Conservation (phyloP, 2,329 filamentous ascomycete species). For the Chalaropsis thielavioides region DNA sequence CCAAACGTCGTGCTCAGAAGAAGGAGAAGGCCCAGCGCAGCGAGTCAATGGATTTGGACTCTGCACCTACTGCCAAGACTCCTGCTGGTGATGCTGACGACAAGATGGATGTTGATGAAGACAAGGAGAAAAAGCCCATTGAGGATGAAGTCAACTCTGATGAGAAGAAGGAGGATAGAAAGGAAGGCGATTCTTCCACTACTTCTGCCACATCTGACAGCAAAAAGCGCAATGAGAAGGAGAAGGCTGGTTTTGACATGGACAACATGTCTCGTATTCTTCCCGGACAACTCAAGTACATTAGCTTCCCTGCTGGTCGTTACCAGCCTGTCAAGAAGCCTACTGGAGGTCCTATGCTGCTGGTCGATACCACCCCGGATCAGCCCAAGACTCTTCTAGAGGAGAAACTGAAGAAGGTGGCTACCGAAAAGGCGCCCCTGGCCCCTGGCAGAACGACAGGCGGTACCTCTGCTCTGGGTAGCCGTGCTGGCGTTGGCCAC, state of each 20-base stretch:
- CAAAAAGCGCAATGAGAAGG: conserved; percentile 88
- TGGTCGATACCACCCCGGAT: conserved; percentile 67
- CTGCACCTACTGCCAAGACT: conserved; percentile 49
- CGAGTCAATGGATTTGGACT: conserved; percentile 90
- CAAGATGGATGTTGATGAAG: conserved; percentile 78
- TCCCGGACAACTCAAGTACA: conserved; percentile 84
- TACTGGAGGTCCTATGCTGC: conserved; percentile 84
- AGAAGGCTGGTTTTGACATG: conserved; percentile 91
- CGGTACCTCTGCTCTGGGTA: conserved; percentile 25
- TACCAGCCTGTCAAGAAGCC: conserved; percentile 89
- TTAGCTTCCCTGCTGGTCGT: conserved; percentile 77
- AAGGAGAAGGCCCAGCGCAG: conserved; percentile 80
- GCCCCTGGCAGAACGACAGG: conserved; percentile 23
- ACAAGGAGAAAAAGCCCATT: conserved; percentile 36
- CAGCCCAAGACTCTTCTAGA: conserved; percentile 73
- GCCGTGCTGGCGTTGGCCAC: conserved; percentile 22
- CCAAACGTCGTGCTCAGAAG: conserved; percentile 84
- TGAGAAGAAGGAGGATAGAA: conserved; percentile 47
- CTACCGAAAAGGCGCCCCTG: conserved; percentile 46
- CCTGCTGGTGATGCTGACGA: conserved; percentile 40
- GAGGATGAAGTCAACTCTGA: conserved; percentile 36
- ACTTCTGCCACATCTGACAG: conserved; percentile 33
- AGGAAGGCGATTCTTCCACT: conserved; percentile 36
- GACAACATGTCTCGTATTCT: conserved; percentile 95
- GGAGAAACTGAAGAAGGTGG: conserved; percentile 77